A percentile compares a stretch with the other conserved stretches of the same genome.
These are phyloP conservation scores for Chaetomidium leptoderma DNA, from an alignment of 495 filamentous ascomycete genomes.

Conservation along the genomic window DNA sequence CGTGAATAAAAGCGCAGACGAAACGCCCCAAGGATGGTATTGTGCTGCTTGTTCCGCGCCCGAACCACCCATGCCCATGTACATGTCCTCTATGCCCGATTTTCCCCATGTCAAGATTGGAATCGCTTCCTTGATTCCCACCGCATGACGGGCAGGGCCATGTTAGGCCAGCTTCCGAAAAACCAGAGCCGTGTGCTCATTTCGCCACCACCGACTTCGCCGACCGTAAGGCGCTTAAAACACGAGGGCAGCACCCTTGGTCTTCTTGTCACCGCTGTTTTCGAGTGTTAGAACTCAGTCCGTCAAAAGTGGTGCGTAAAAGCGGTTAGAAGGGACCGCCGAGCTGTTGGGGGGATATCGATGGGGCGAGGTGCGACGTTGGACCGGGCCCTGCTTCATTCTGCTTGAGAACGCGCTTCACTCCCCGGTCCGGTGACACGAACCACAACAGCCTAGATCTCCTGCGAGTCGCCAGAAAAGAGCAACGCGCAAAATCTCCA, in stretches of 20 bases:
- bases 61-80: constrained; percentile 38
- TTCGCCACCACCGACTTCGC: constrained; percentile 26
- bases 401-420: background rate
- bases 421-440: background rate
- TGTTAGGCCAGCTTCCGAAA: constrained; percentile 30
- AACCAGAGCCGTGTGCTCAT: constrained; percentile 28
- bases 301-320: background rate
- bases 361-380: background rate
- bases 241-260: constrained; percentile 98
- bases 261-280: constrained; percentile 99
- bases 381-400: background rate
- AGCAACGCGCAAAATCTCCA: background rate
- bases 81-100: constrained; percentile 34
- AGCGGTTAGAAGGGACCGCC: constrained; percentile 15
- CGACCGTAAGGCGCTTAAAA: constrained; percentile 60
- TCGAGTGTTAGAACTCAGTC: constrained; percentile 21
- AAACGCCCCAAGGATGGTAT: constrained; percentile 40
- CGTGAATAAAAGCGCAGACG: constrained; percentile 34
- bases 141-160: constrained; percentile 29
- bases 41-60: constrained; percentile 34
- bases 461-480: background rate
- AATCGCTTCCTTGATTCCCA: constrained; percentile 27
- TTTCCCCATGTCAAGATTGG: constrained; percentile 31
- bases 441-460: background rate
- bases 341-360: background rate